Evolutionary conservation across 1,284 basidiomycete species (phyloP).

Genomic region (Tilletiaria anomala): DNA sequence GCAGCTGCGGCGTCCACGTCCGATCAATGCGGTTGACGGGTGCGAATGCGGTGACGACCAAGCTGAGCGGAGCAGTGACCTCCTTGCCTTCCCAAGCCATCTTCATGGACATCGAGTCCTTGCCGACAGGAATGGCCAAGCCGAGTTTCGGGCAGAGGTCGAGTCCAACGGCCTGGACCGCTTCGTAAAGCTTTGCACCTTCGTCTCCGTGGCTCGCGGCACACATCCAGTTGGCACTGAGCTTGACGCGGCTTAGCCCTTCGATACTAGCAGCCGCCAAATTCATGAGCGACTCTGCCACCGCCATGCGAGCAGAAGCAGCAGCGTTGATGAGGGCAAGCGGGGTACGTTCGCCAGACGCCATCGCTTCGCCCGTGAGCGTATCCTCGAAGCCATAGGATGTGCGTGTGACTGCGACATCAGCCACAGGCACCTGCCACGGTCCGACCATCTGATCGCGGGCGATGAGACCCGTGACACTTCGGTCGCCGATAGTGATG

Average conservation of each 20-base stretch:
- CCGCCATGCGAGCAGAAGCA: slow-evolving; percentile 87
- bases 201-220: slow-evolving; percentile 81
- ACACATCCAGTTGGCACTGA: slow-evolving; percentile 99
- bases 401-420: slow-evolving; percentile 86
- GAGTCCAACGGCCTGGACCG: slow-evolving; percentile 80
- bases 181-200: slow-evolving; percentile 77
- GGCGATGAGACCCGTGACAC: slow-evolving; percentile 82
- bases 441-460: slow-evolving; percentile 99
- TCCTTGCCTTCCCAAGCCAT: slow-evolving; percentile 86
- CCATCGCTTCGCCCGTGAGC: slow-evolving; percentile 76
- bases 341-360: slow-evolving; percentile 91
- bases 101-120: slow-evolving; percentile 99
- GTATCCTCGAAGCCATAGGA: slow-evolving; percentile 77
- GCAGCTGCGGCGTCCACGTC: slow-evolving; percentile 86
- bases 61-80: slow-evolving; percentile 76
- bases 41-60: slow-evolving; percentile 89
- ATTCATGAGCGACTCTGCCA: slow-evolving; percentile 86
- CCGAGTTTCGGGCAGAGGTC: slow-evolving; percentile 90
- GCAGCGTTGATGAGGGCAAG: slow-evolving; percentile 72
- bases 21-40: slow-evolving; percentile 61
- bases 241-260: slow-evolving; percentile 61
- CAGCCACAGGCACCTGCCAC: slow-evolving; percentile 92
- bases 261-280: slow-evolving; percentile 66
- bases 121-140: slow-evolving; percentile 88
- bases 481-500: slow-evolving; percentile 92